These are phyloP conservation scores for Silene conica DNA, from an alignment of 148 eudicot genomes.

Conservation along the genomic window DNA sequence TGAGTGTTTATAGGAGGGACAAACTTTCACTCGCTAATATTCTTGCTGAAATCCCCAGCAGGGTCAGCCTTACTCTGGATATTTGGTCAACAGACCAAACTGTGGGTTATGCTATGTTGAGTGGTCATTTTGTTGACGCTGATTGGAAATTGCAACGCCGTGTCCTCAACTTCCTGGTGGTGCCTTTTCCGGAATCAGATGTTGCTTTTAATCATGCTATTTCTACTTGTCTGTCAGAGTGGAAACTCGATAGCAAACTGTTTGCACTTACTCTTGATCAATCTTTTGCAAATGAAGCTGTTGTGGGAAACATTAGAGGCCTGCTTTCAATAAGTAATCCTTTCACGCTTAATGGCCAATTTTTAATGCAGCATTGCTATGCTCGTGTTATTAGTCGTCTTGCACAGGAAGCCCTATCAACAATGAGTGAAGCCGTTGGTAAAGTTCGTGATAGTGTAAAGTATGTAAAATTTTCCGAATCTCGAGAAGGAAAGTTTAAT, in stretches of 20 bases:
- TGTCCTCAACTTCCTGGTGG: constrained; percentile 52
- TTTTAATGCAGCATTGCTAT: constrained; percentile 59
- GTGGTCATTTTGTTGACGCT: constrained; percentile 55
- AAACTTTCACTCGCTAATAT: constrained; percentile 44
- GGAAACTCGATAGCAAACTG: constrained; percentile 63
- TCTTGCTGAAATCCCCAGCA: constrained; percentile 49
- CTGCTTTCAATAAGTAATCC: constrained; percentile 50
- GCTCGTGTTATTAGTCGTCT: constrained; percentile 55
- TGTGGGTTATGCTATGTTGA: constrained; percentile 47
- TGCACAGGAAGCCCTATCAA: constrained; percentile 49
- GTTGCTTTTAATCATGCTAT: constrained; percentile 59
- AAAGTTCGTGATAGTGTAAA: constrained; percentile 74
- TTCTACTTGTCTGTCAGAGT: constrained; percentile 55
- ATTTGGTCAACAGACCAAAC: constrained; percentile 67
- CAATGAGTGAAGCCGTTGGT: constrained; percentile 35
- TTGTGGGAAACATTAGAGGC: constrained; percentile 52
- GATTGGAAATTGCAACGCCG: constrained; percentile 69
- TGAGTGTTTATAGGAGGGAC: constrained; percentile 41
- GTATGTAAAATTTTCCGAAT: constrained; percentile 54
- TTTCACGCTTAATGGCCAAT: constrained; percentile 54
- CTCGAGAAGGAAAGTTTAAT: constrained; percentile 40
- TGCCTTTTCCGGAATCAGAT: constrained; percentile 71
- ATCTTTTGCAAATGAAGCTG: constrained; percentile 49
- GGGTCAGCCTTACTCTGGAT: constrained; percentile 59
- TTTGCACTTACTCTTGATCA: constrained; percentile 67